phyloP scores from a whole-genome alignment of 768 basidiomycete species.

The Lactarius hengduanensis region DNA sequence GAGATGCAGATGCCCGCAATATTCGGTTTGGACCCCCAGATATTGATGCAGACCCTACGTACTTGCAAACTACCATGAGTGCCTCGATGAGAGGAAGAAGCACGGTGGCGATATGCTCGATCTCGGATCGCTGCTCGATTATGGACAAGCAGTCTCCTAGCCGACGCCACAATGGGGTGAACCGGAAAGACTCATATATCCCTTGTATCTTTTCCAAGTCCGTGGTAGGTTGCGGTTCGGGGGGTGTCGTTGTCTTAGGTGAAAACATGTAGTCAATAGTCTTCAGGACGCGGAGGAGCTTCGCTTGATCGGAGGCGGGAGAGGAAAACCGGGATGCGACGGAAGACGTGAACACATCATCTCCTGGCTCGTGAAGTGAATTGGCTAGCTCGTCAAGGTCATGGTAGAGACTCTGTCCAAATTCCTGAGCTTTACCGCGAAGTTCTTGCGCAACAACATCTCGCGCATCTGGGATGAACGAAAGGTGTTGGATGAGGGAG shows the following conservation, averaged over 20 bases:
- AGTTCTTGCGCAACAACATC: constrained; percentile 90
- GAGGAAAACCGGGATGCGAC: constrained; percentile 90
- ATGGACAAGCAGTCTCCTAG: constrained; percentile 86
- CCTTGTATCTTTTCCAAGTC: constrained; percentile 80
- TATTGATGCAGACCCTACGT: constrained; percentile 70
- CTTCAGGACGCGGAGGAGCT: constrained; percentile 90
- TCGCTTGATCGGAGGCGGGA: constrained; percentile 94
- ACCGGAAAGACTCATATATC: constrained; percentile 91
- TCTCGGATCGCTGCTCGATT: constrained; percentile 76
- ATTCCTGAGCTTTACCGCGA: constrained; percentile 80
- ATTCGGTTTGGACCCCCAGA: constrained; percentile 46
- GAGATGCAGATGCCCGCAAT: constrained; percentile 65
- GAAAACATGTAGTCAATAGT: constrained; percentile 97
- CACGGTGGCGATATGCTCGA: constrained; percentile 88
- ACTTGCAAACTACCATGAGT: constrained; percentile 98
- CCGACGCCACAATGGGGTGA: constrained; percentile 83
- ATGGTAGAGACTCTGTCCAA: constrained; percentile 67
- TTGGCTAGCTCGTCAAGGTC: constrained; percentile 77
- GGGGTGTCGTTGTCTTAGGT: constrained; percentile 45
- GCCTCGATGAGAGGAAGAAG: constrained; percentile 93
- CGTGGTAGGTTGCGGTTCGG: constrained; percentile 42
- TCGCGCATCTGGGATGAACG: constrained; percentile 82
- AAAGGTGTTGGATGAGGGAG: constrained; percentile 88
- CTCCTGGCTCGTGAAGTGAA: constrained; percentile 56
- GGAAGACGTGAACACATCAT: constrained; percentile 58